Evolutionary conservation across 805 yeast genomes (phyloP), one percentile per base, ranked within the genome.

Genomic region (Candida andamanensis): DNA sequence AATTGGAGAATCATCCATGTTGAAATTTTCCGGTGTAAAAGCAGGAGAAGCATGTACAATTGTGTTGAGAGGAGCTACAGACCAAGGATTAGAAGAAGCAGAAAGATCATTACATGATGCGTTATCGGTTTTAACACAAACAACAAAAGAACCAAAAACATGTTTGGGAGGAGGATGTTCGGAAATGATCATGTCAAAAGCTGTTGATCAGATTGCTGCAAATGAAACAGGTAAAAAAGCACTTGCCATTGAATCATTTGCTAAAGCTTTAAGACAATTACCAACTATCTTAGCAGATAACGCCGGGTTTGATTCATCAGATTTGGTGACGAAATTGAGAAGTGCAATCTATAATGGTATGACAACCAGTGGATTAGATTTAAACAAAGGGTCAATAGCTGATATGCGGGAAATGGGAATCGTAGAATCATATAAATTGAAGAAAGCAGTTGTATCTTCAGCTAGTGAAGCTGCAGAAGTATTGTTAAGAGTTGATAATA

Each of bases 381-480:
- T 92, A 49, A 78, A 84, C 54, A 69, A 70, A 24, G 98, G 98
- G 41, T 67, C 59, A 26, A 79, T 92, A 40, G 95, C 87, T 10
- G 98, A 92, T 57, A 90, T 92, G 94, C 76, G 95, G 58, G 92
- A 87, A 41, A 61, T 80, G 46, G 98, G 97, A 15, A 76, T 90
- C 46, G 87, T 92, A 32, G 99, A 92, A 64, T 80, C 94, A 42
- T 92, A 73, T 63, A 90, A 89, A 62, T 73, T 92, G 58, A 92
- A 92, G 65, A 72, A 76, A 42, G 95, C 97, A 2, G 98, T 94
- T 11, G 97, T 92, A 12, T 76, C 87, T 10, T 80, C 94, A 28
- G 97, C 98, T 10, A 72, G 95, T n/a, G 99, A 92, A 66, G 98
- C 98, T 19, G 94, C 97, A 4, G 97, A 92, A 66, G 89, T 92